Evolutionary conservation across 345 rosid genomes (phyloP), one percentile per base, ranked within the genome.

Genomic region (Fremontodendron californicum): DNA sequence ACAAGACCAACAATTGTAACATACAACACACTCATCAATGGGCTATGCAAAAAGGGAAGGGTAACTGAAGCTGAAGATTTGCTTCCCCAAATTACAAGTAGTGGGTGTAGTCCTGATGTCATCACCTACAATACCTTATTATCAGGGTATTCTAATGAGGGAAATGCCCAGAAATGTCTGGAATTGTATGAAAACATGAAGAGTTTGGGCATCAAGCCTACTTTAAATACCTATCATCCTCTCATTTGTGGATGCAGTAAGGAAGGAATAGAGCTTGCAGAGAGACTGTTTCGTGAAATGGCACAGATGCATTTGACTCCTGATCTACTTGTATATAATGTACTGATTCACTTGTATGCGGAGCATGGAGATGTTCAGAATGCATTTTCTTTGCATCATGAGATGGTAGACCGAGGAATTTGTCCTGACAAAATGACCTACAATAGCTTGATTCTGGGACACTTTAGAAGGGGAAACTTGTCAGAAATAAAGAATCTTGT

Each of bases 91-190:
- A 88, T 94, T 51, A 74, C 75, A 6, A 85, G 78, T 31, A 81
- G 75, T 61, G 92, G 94, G 29, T 82, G 83, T 80, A 65, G 61
- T 73, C 90, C 97, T 68, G 98, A 95, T 84, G 86, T 87, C 29
- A 85, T 83, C 77, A 88, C 95, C 4, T 94, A 86, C 81, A 93
- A 90, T 87, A 86, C 94, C 35, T 78, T 94, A 19, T 87, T 94
- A 75, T 87, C 92, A 19, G 98, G 97, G 25, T 89, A 87, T 79
- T 82, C 86, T 71, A 76, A 58, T 63, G 77, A 80, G 48, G 92
- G 93, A 74, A 86, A 85, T 73, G 75, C 77, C 49, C 68, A 76
- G 40, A 90, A 86, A 77, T 93, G 95, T 87, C 84, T 93, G 0
- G 82, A 83, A 76, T 80, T 91, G 51, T 90, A 87, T 61, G 91